Evolutionary conservation across 768 basidiomycete species (phyloP), one percentile per base, ranked within the genome.

Genomic region (Tephrocybe sp.): DNA sequence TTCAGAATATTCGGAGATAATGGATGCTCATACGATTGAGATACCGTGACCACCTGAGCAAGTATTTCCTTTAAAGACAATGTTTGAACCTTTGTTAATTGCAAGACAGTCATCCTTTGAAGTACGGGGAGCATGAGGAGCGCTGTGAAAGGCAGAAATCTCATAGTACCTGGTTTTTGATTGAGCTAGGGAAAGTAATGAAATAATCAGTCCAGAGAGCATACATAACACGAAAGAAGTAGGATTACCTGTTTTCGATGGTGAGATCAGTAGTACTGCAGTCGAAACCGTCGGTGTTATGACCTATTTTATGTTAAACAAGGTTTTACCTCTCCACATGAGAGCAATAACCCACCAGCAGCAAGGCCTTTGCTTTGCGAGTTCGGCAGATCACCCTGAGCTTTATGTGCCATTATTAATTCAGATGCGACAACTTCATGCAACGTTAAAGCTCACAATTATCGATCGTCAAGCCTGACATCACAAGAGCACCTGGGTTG

Each of bases 41-140:
- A 85, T 79, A 22, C 86, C 85, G 43, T 89, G 85, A 2, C 86
- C 84, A 22, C 73, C 72, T 2, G 67, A 65, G 65, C 85, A 87
- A 20, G 66, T 68, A 61, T 85, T 84, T 22, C 76, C 61, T 48
- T 68, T 65, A 67, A 86, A 72, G 20, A 67, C 34, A 40, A 80
- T 77, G 54, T 76, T 77, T 6, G 66, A 52, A 5, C 73, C 74
- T 46, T 61, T 67, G 52, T 73, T 73, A 46, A 75, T 72, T 16
- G 85, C 82, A 20, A 87, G 66, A 60, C 84, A 87, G 58, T 87
- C 85, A 51, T 87, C 83, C 75, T 59, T 41, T 14, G 32, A 35
- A 20, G 14, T 13, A 9, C 13, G 2, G 40, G 48, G 4, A 51
- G 17, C 19, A 30, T 16, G 20, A 17, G 30, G 22, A 19, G 23